phyloP scores from a whole-genome alignment of 805 yeast genomes.

The Suhomyces sp. region DNA sequence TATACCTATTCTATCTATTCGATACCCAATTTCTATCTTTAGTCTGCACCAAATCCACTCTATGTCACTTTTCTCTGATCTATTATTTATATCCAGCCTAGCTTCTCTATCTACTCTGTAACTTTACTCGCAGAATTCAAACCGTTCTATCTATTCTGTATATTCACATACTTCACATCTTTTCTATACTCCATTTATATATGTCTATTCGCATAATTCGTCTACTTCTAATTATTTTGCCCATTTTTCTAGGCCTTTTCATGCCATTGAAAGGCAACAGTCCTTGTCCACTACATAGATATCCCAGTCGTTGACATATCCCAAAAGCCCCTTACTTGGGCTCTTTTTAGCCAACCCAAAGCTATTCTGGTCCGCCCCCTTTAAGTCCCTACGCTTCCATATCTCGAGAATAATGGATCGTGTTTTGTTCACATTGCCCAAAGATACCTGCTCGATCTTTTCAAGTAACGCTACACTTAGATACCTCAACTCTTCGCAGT shows the following conservation, averaged over 20 bases:
- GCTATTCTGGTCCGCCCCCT: constrained; percentile 17
- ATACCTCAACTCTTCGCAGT: constrained; percentile 28
- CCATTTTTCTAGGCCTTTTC: no score
- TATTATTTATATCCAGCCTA: no score
- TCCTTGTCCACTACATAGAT: constrained; percentile 25
- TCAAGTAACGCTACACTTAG: constrained; percentile 22
- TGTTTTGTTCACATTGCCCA: constrained; percentile 28
- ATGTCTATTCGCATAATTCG: no score
- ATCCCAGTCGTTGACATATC: constrained; percentile 31
- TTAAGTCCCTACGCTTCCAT: constrained; percentile 31
- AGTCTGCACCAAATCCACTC: no score
- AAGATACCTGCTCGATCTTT: constrained; percentile 19
- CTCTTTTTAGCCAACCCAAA: constrained; percentile 11
- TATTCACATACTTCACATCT: neutral
- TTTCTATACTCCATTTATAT: neutral
- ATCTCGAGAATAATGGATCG: constrained; percentile 19
- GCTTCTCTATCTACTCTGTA: no score
- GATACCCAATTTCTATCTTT: no score
- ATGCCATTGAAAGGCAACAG: constrained; percentile 19
- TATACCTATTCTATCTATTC: no score
- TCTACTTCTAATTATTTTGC: no score
- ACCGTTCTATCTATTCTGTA: no score
- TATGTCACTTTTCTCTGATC: no score
- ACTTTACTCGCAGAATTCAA: no score
- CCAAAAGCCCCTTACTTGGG: constrained; percentile 8